Base-by-base conservation (phyloP, 2,329 filamentous ascomycete species). In the Exutisphaerella laricina region DNA sequence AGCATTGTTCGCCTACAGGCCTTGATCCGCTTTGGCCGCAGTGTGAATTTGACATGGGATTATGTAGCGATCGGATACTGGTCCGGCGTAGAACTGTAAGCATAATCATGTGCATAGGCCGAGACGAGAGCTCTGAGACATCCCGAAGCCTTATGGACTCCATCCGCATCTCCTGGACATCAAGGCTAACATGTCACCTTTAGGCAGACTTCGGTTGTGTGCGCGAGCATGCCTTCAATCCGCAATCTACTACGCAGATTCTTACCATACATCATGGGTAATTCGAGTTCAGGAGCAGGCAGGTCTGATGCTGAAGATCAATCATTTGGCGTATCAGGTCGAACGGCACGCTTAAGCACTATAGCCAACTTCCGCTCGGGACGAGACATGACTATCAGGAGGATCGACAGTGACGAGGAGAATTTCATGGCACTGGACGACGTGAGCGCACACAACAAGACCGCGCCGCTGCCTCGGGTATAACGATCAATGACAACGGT, bases 371-470 rank as follows among this genome's bases (percentile, higher is more conserved):
- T 9, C 28, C 44, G 21, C 30, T 34, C 42, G 2, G 33, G 20
- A 7, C n/a, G 13, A 20, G 40, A 46, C 5, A 34, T 53, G 28
- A n/a, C 28, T 17, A 26, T 45, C 20, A 42, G 43, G n/a, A 35
- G 34, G 4, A 39, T 39, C 26, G 33, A 44, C 17, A 45, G 45
- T 21, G 48, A 45, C 9, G 45, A 51, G 26, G 45, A 43, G 29
- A 35, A 45, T 22, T 45, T 48, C 30, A 51, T 51, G 16, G 36
- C 48, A 2, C 26, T 51, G 20, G 35, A 46, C 1, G 41, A 44
- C 6, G 34, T 39, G 22, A 16, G 26, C 17, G 21, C 33, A 20
- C 33, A 35, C 23, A 23, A 35, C 18, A 35, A 35, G 33, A 35
- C 33, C 5, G 20, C 33, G 8, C 33, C 18, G 20, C n/a, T 35